phyloP scores from a whole-genome alignment of 2,329 filamentous ascomycete genomes.

The Botrytis elliptica region DNA sequence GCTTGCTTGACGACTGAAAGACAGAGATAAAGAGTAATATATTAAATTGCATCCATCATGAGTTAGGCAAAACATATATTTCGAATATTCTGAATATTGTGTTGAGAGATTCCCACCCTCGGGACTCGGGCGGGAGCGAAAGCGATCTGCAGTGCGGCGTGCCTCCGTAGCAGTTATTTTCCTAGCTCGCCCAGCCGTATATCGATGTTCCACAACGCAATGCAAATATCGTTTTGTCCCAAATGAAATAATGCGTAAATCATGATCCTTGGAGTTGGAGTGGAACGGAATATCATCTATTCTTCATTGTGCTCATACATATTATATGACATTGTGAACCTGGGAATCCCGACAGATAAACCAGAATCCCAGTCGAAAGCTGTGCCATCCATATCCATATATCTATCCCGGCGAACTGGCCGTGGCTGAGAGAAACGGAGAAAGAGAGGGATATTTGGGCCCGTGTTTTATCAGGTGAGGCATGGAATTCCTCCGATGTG shows the following conservation, averaged over 20 bases:
- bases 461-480: slow-evolving; percentile 6
- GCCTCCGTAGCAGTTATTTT: slow-evolving; percentile 9
- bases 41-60: slow-evolving; percentile 10
- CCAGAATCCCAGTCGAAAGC: neutral
- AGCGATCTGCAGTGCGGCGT: slow-evolving; percentile 19
- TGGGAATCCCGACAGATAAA: slow-evolving; percentile 7
- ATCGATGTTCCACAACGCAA: slow-evolving; percentile 6
- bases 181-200: slow-evolving; percentile 11
- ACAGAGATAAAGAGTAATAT: neutral
- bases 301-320: neutral
- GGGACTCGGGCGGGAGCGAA: slow-evolving; percentile 18
- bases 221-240: slow-evolving; percentile 2
- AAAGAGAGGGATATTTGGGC: neutral
- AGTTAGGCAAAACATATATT: neutral
- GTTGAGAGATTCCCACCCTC: slow-evolving; percentile 9
- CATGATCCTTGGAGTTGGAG: neutral
- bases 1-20: neutral
- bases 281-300: slow-evolving; percentile 2
- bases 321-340: neutral
- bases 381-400: slow-evolving; percentile 1
- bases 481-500: neutral
- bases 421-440: slow-evolving; percentile 2
- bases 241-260: neutral
- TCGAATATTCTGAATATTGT: neutral
- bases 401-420: slow-evolving; percentile 16